Evolutionary conservation across 2,329 filamentous ascomycete species (phyloP).

Genomic region (Fusarium sp.): DNA sequence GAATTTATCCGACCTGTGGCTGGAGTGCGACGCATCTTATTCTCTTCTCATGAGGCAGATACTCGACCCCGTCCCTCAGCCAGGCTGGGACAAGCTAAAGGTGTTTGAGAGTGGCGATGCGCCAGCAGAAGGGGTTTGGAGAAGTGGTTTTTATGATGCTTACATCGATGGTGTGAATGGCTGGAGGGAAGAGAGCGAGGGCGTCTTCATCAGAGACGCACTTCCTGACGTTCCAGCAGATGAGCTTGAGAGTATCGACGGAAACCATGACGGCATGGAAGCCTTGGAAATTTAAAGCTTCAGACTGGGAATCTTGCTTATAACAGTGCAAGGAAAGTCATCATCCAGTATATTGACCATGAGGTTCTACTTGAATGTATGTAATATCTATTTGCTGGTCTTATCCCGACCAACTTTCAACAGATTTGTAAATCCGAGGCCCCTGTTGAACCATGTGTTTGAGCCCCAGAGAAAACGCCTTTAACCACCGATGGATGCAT

Average conservation of each 20-base stretch:
- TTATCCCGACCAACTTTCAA: neutral
- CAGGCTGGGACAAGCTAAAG: constrained; percentile 53
- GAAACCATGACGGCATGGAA: neutral
- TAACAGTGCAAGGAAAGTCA: neutral
- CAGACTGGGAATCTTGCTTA: neutral
- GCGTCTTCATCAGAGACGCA: constrained; percentile 53
- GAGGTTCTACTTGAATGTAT: constrained; percentile 21
- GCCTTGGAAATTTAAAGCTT: neutral
- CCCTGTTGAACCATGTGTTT: constrained; percentile 5
- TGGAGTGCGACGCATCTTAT: constrained; percentile 64
- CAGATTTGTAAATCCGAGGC: neutral
- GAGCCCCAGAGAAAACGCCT: constrained; percentile 26
- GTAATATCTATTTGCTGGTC: constrained; percentile 4
- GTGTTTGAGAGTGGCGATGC: constrained; percentile 63
- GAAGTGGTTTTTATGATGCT: constrained; percentile 55
- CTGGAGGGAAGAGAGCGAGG: constrained; percentile 58
- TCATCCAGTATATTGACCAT: constrained; percentile 17
- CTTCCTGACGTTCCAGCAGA: neutral
- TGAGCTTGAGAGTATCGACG: neutral
- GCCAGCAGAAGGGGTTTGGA: constrained; percentile 58
- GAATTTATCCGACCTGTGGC: constrained; percentile 59
- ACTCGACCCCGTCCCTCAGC: constrained; percentile 42
- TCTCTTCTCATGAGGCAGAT: constrained; percentile 56
- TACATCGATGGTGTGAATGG: constrained; percentile 47
- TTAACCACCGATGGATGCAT: constrained; percentile 21